Conservation (phyloP, 495 filamentous ascomycete species). For the Halenospora varia region DNA sequence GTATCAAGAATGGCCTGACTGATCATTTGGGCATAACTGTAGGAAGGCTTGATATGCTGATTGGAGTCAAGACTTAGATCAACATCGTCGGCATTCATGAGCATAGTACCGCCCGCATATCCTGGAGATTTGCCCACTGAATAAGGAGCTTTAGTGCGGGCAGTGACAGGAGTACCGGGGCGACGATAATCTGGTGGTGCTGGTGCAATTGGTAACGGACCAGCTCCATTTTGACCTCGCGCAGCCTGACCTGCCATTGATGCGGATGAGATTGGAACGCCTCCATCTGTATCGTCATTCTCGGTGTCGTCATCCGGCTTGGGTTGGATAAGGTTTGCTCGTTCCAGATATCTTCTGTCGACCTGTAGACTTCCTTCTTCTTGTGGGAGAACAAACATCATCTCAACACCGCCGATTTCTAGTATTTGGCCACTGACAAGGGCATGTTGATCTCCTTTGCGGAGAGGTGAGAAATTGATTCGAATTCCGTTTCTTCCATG, state of each 20-base stretch:
- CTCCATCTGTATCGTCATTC: neutral
- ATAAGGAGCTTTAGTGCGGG: slow-evolving; percentile 29
- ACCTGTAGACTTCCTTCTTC: slow-evolving; percentile 55
- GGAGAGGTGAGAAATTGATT: slow-evolving; percentile 66
- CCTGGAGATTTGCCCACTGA: slow-evolving; percentile 36
- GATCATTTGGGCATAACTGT: slow-evolving; percentile 96
- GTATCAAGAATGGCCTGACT: slow-evolving; percentile 88
- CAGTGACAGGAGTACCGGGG: slow-evolving; percentile 56
- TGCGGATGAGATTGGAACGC: slow-evolving; percentile 11
- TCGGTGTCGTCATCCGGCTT: slow-evolving; percentile 1
- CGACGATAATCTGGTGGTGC: slow-evolving; percentile 66
- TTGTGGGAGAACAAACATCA: slow-evolving; percentile 93
- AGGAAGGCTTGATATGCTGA: slow-evolving; percentile 88
- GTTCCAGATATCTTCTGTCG: slow-evolving; percentile 44
- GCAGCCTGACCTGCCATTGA: neutral
- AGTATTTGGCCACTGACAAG: slow-evolving; percentile 84
- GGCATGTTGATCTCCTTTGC: slow-evolving; percentile 56
- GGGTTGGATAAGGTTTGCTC: slow-evolving; percentile 37
- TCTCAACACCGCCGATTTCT: slow-evolving; percentile 86
- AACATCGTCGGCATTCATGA: slow-evolving; percentile 53
- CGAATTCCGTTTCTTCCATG: slow-evolving; percentile 89
- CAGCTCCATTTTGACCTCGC: slow-evolving; percentile 47
- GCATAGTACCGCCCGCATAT: slow-evolving; percentile 36
- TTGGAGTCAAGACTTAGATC: slow-evolving; percentile 80
- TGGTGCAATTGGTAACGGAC: slow-evolving; percentile 59